Percentiles rank a stretch among this genome's conserved stretches.
Evolutionary conservation across 2,329 filamentous ascomycete genomes (phyloP).

Genomic region (Calonectria hawksworthii): DNA sequence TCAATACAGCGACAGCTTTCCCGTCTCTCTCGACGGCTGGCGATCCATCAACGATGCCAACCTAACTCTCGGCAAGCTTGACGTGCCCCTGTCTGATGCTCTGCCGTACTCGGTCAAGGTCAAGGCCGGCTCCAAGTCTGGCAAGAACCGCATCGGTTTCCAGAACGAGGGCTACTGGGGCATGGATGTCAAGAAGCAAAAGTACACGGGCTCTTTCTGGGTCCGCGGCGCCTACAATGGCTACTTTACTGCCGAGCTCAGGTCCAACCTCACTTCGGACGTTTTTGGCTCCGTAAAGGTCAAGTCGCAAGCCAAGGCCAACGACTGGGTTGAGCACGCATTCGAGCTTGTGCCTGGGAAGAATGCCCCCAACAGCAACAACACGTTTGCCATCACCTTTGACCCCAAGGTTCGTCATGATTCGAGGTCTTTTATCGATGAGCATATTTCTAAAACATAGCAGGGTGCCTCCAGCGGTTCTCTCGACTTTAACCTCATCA

Average conservation of each 20-base stretch:
- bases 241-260: slow-evolving; percentile 61
- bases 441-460: accelerated
- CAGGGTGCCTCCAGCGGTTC: slow-evolving; percentile 55
- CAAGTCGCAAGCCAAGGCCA: slow-evolving; percentile 54
- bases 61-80: slow-evolving; percentile 62
- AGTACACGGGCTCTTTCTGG: slow-evolving; percentile 66
- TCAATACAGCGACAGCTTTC: slow-evolving; percentile 64
- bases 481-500: slow-evolving; percentile 71
- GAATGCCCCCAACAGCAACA: slow-evolving; percentile 67
- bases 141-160: slow-evolving; percentile 57
- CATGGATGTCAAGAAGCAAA: slow-evolving; percentile 63
- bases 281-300: slow-evolving; percentile 63
- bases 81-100: slow-evolving; percentile 64
- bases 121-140: slow-evolving; percentile 43
- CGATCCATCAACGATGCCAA: slow-evolving; percentile 57
- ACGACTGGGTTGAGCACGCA: slow-evolving; percentile 66
- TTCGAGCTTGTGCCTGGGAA: slow-evolving; percentile 58
- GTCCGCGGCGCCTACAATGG: slow-evolving; percentile 65
- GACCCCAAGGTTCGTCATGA: slow-evolving; percentile 50
- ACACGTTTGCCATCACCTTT: slow-evolving; percentile 69
- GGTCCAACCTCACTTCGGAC: slow-evolving; percentile 59
- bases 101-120: slow-evolving; percentile 67
- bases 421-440: background rate
- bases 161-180: slow-evolving; percentile 71
- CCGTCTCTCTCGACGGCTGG: slow-evolving; percentile 62